These are phyloP conservation scores for Metroxylon sagu DNA, from an alignment of 176 grass and related monocot genomes.

Conservation along the genomic window DNA sequence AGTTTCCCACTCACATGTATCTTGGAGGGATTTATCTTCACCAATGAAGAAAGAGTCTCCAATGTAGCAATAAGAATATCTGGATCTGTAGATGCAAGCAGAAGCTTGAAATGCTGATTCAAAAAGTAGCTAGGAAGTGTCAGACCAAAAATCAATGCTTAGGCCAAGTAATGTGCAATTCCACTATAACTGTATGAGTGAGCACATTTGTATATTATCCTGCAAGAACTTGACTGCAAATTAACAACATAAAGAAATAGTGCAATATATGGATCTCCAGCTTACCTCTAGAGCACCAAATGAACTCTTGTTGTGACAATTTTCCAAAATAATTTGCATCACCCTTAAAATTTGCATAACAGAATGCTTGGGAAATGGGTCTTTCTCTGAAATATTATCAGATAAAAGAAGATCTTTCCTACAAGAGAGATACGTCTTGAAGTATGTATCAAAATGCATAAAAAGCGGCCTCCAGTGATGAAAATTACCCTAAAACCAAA, in stretches of 20 bases:
- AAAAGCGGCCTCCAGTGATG: conserved; percentile 97
- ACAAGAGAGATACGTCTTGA: conserved; percentile 82
- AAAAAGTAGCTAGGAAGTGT: neutral
- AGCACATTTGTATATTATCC: too few species aligned
- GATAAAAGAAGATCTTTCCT: conserved; percentile 88
- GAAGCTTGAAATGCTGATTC: conserved; percentile 80
- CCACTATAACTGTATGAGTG: neutral
- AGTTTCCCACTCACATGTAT: conserved; percentile 91
- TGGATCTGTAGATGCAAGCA: conserved; percentile 82
- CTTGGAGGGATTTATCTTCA: conserved; percentile 95
- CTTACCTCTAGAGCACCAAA: conserved; percentile 86
- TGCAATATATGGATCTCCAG: neutral
- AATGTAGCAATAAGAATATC: conserved; percentile 85
- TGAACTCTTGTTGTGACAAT: conserved; percentile 82
- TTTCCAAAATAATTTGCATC: conserved; percentile 93
- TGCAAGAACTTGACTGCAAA: too few species aligned
- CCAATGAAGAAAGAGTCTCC: conserved; percentile 78
- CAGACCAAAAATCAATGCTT: too few species aligned
- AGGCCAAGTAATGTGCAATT: neutral
- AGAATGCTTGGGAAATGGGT: conserved; percentile 79
- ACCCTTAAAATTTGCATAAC: conserved; percentile 91
- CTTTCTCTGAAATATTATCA: conserved; percentile 60
- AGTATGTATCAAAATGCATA: conserved; percentile 88
- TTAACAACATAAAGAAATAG: neutral
- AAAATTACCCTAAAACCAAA: conserved; percentile 75